Base-by-base conservation (phyloP, 2,329 filamentous ascomycete species). In the Pestalotiopsis sp. region DNA sequence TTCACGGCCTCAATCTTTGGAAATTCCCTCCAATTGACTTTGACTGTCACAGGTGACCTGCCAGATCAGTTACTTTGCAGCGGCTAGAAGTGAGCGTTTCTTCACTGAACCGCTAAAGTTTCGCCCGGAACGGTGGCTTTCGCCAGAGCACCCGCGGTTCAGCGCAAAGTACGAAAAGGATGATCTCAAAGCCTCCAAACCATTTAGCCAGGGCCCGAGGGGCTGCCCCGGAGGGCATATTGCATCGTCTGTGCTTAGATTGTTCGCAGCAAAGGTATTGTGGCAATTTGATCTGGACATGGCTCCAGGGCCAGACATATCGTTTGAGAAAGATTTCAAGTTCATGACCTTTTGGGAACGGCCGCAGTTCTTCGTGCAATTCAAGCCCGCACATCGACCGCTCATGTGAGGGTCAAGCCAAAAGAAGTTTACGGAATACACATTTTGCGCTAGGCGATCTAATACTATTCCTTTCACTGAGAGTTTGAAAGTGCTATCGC, bases 171-270 rank as follows among this genome's bases (percentile, higher is more conserved):
- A 67, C 68, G 52, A 20, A 2, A 13, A 57, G 1, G 70, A 73
- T 14, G 20, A 66, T 17, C 36, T 67, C 6, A 66, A 68, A 12
- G 49, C 31, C 45, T 60, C 68, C 4, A 56, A 70, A n/a, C 70
- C 69, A 4, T 73, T 73, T 39, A 72, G 71, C 13, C 62, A 70
- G 7, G 69, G 71, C 11, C 60, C 62, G 12, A 52, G 70, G 17
- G 56, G 38, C 2, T 74, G 70, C 12, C 41, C 70, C 1, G 72
- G 70, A 4, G 36, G 52, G 5, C 62, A 57, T 4, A 66, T 66
- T 25, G 68, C 68, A 7, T 69, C 57, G 68, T 59, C 52, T 23
- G 60, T 68, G 13, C 61, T 45, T 12, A 66, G 60, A 58, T 25
- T 68, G 2, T 69, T 69, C 23, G 38, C 68, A 17, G 66, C 68